Conservation (phyloP, 305 asterid genomes). For the Solanum hybrid region DNA sequence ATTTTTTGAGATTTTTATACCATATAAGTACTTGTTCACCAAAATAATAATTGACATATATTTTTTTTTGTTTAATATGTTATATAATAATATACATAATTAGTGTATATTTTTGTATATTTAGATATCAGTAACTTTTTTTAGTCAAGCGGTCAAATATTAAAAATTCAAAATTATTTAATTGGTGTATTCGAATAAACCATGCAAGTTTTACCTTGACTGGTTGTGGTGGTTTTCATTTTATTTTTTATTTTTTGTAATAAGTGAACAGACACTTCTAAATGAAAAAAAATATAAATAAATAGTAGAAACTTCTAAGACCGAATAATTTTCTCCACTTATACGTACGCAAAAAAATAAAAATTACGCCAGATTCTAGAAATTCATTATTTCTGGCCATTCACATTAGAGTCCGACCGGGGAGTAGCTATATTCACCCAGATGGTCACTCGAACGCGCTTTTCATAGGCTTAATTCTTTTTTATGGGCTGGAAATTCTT, state of each 20-base stretch:
- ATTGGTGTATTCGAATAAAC: background rate
- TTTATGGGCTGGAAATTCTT: background rate
- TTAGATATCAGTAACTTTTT: background rate
- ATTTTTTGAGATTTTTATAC: background rate
- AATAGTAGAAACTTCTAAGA: background rate
- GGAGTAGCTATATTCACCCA: background rate
- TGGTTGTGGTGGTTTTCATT: background rate
- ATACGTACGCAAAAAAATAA: background rate
- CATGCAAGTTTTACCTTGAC: background rate
- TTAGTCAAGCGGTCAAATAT: background rate
- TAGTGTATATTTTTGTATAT: background rate
- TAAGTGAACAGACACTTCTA: background rate
- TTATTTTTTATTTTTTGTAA: background rate
- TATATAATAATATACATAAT: too few species aligned
- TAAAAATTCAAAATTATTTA: background rate
- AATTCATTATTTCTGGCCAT: background rate
- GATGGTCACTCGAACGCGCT: background rate
- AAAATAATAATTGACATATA: background rate
- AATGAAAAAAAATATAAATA: background rate
- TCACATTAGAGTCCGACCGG: background rate
- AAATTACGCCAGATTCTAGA: background rate
- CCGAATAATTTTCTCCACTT: background rate
- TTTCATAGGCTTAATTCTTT: too few species aligned
- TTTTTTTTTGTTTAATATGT: too few species aligned
- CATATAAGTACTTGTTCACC: background rate